Evolutionary conservation across 768 basidiomycete species (phyloP), one percentile per base, ranked within the genome.

Genomic region (Boletus coccyginus): DNA sequence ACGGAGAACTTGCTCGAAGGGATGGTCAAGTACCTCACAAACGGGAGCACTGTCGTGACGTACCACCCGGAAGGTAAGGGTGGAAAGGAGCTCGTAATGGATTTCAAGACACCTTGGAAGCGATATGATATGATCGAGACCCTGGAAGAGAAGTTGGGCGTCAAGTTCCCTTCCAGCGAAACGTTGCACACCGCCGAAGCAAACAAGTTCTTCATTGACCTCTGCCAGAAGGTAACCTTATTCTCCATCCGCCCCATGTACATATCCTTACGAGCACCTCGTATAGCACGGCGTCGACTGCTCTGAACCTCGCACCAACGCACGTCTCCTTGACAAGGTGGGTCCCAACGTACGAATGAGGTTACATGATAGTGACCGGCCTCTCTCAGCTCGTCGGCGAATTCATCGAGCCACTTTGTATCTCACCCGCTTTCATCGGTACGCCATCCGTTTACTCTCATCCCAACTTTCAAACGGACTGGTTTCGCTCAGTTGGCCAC

Each of bases 71-170:
- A 98, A 66, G 95, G 95, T 43, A 92, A 94, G 79, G 92, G 87
- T 66, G 84, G 85, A 48, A 81, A 84, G 65, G 79, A 82, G 58
- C 78, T 90, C 62, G 81, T 83, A 55, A 82, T 98, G 55, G 88
- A 99, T 62, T 99, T 98, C 77, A 73, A 85, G 78, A 78, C 88
- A 45, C 96, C 97, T 13, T 99, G 97, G 97, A 97, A 96, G 88
- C 79, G 92, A 58, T 95, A 95, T 72, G 93, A 98, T 73, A 99
- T 99, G 97, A 98, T 98, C 63, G 84, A 75, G 62, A 98, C 96
- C 24, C 77, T 98, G 40, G 97, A 99, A 77, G 87, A 94, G 79
- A 94, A 98, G 85, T 75, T 94, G 48, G 80, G 81, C 41, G 89
- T 90, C 69, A 93, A 80, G 75, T 98, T 99, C 84, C 96, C 97